phyloP scores from a whole-genome alignment of 306 rosid genomes.

The Castanea mollissima region DNA sequence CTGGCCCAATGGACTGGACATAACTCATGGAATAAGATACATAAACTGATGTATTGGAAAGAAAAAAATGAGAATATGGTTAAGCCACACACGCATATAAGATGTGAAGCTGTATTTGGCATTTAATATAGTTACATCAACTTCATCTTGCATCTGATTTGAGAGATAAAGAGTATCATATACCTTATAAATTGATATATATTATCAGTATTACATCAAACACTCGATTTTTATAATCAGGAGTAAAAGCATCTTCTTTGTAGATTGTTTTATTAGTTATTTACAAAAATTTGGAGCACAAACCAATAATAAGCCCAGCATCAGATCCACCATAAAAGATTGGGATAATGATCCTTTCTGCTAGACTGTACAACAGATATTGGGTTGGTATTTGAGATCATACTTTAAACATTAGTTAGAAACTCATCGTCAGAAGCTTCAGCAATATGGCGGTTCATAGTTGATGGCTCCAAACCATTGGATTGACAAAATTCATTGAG shows the following conservation, averaged over 20 bases:
- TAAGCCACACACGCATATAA: not conserved
- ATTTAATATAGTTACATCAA: not conserved
- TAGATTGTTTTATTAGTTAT: not conserved
- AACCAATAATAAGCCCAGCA: conserved; percentile 20
- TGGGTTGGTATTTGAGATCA: conserved; percentile 8
- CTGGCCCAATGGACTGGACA: too few relatives aligned
- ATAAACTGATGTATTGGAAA: too few relatives aligned
- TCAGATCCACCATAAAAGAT: conserved; percentile 40
- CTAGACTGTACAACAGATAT: conserved; percentile 17
- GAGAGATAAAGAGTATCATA: not conserved
- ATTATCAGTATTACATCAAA: not conserved
- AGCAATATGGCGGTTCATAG: conserved; percentile 9
- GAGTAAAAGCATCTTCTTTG: not conserved
- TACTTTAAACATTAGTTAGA: conserved; percentile 32
- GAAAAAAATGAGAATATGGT: too few relatives aligned
- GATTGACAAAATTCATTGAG: conserved; percentile 8
- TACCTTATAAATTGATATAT: not conserved
- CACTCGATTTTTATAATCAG: not conserved
- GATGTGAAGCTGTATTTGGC: not conserved
- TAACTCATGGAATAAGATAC: too few relatives aligned
- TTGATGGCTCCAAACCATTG: conserved; percentile 21
- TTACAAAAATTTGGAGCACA: conserved; percentile 17
- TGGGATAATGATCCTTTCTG: conserved; percentile 37
- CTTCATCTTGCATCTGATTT: too few relatives aligned
- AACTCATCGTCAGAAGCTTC: not conserved